A percentile compares a stretch with the other conserved stretches of the same genome.
Evolutionary conservation across 306 rosid genomes (phyloP).

Genomic region (Cucumis hystrix): DNA sequence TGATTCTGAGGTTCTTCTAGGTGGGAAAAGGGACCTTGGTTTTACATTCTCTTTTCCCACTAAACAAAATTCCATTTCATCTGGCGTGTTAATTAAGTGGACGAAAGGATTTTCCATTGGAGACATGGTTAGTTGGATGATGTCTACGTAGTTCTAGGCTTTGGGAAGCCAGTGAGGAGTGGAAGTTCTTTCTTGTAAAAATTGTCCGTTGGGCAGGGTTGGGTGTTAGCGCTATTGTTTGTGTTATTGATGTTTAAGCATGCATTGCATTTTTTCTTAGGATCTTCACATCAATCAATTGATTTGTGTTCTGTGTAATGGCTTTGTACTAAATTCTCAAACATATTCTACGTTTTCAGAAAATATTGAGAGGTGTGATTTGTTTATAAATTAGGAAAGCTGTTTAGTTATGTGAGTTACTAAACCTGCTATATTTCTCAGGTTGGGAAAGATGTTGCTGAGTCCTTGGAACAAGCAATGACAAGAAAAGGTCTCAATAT

Average conservation of each 20-base stretch:
- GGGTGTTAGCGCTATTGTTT: neutral
- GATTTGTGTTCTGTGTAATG: neutral
- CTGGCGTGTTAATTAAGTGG: constrained; percentile 83
- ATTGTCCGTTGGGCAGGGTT: neutral
- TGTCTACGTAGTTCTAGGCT: neutral
- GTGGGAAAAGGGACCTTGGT: constrained; percentile 61
- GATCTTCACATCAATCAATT: neutral
- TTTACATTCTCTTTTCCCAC: constrained; percentile 92
- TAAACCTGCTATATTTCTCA: constrained; percentile 17
- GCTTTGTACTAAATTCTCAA: neutral
- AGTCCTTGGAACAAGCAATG: constrained; percentile 65
- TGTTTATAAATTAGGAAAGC: neutral
- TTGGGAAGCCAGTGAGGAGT: constrained; percentile 3
- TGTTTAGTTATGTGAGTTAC: neutral
- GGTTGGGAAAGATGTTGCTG: constrained; percentile 75
- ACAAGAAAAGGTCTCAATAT: constrained; percentile 60
- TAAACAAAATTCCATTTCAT: constrained; percentile 60
- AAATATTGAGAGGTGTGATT: neutral
- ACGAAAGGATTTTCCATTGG: constrained; percentile 69
- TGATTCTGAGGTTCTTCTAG: constrained; percentile 29
- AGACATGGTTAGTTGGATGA: constrained; percentile 39
- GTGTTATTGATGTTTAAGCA: neutral
- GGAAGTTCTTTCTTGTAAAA: neutral
- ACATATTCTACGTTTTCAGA: neutral
- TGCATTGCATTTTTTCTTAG: neutral